phyloP scores from a whole-genome alignment of 805 yeast genomes.

The Candida argentea region DNA sequence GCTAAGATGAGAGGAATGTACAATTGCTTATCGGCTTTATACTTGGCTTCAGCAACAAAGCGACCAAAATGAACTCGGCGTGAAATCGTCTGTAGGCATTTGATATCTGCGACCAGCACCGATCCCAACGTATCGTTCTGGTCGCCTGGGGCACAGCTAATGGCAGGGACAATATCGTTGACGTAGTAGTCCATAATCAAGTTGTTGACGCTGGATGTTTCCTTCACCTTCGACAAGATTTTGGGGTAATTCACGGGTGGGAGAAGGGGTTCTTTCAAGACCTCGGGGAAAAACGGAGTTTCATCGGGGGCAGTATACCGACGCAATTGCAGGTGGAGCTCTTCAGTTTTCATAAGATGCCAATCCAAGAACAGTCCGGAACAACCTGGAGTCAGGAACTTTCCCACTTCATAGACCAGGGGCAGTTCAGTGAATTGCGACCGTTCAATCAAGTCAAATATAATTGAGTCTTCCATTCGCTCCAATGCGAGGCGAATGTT shows the following conservation, averaged over 20 bases:
- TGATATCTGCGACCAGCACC: constrained; percentile 76
- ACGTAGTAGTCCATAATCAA: constrained; percentile 63
- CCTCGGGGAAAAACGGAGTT: constrained; percentile 73
- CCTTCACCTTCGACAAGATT: constrained; percentile 63
- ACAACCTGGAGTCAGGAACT: constrained; percentile 53
- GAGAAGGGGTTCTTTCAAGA: constrained; percentile 56
- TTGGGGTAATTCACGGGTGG: constrained; percentile 76
- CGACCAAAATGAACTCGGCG: constrained; percentile 94
- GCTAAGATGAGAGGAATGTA: constrained; percentile 57
- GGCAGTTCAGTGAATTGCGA: constrained; percentile 77
- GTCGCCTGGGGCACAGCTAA: constrained; percentile 58
- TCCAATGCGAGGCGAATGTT: constrained; percentile 80
- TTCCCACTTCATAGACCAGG: constrained; percentile 55
- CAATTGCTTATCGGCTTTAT: constrained; percentile 50
- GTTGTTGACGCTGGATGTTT: constrained; percentile 66
- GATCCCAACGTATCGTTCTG: constrained; percentile 84
- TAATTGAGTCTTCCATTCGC: constrained; percentile 93
- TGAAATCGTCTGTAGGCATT: constrained; percentile 76
- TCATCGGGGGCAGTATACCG: constrained; percentile 94
- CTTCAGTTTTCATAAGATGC: constrained; percentile 69
- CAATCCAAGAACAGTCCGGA: constrained; percentile 71
- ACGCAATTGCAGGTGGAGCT: constrained; percentile 56
- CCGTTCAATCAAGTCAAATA: constrained; percentile 86
- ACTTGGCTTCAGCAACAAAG: constrained; percentile 96
- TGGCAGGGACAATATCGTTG: constrained; percentile 61